These are phyloP conservation scores for Solanum etuberosum DNA, from an alignment of 257 asterid species.

Conservation along the genomic window DNA sequence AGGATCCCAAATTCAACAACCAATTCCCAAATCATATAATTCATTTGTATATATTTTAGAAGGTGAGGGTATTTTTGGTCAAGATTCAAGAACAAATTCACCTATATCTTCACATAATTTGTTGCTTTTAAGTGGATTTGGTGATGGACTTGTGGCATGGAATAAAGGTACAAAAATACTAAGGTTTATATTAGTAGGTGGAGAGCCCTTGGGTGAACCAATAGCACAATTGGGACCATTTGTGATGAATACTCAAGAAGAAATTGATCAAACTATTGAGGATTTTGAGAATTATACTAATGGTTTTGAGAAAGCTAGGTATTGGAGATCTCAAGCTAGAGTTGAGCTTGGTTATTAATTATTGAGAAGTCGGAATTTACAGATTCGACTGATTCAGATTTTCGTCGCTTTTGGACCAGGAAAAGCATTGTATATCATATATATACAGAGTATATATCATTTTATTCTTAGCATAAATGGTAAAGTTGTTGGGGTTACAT, in stretches of 20 bases:
- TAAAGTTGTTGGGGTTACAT: too few relatives aligned
- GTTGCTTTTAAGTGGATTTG: conserved; percentile 45
- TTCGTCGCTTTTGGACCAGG: neutral
- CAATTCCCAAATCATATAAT: conserved; percentile 55
- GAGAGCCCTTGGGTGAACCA: conserved; percentile 76
- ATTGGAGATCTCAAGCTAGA: conserved; percentile 61
- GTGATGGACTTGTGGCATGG: conserved; percentile 64
- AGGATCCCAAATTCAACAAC: conserved; percentile 48
- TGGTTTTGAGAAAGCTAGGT: conserved; percentile 80
- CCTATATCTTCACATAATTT: conserved; percentile 52
- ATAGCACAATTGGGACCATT: conserved; percentile 82
- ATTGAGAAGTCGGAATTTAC: neutral
- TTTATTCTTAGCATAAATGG: too few relatives aligned
- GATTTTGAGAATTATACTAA: conserved; percentile 57
- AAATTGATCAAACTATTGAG: conserved; percentile 64
- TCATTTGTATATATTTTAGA: conserved; percentile 74
- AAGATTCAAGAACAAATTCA: conserved; percentile 17
- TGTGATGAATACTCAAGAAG: conserved; percentile 75
- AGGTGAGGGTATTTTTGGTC: conserved; percentile 61
- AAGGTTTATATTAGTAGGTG: conserved; percentile 63
- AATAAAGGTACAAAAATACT: conserved; percentile 42
- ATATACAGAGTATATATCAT: too few relatives aligned
- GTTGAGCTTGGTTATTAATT: conserved; percentile 19
- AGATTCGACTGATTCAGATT: neutral
- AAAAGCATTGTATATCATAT: neutral